Conservation (phyloP, 169 alveolate species). For the Plasmodium cynomolgi region DNA sequence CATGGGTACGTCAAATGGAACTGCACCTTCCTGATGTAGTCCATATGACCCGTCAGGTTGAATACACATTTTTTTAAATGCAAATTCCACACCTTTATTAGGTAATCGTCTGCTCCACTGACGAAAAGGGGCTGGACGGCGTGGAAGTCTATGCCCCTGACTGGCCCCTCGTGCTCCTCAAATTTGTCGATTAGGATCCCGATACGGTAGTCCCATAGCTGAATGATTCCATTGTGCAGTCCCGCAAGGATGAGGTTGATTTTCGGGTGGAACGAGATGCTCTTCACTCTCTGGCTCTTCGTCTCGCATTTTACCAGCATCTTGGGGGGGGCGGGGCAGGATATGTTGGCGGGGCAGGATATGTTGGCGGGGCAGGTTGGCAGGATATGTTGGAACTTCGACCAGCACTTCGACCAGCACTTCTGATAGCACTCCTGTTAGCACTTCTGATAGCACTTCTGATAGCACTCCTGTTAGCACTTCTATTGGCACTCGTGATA, state of each 20-base stretch:
- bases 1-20: constrained; percentile 97
- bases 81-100: constrained; percentile 95
- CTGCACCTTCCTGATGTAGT: constrained; percentile 96
- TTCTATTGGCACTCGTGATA: neutral
- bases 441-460: neutral
- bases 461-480: no score
- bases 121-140: constrained; percentile 94
- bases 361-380: neutral
- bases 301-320: constrained; percentile 81
- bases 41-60: constrained; percentile 95
- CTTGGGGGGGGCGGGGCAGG: neutral
- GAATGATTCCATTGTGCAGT: constrained; percentile 95
- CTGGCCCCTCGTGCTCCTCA: constrained; percentile 98
- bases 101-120: constrained; percentile 98
- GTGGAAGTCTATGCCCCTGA: constrained; percentile 95
- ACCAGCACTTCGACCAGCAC: neutral
- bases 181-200: constrained; percentile 87
- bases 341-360: neutral
- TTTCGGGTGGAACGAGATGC: constrained; percentile 95
- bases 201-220: constrained; percentile 94
- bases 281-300: constrained; percentile 95
- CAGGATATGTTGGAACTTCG: neutral
- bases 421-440: no score
- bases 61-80: constrained; percentile 93
- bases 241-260: constrained; percentile 94